Evolutionary conservation across 192 early-diverging fungal genomes (phyloP).

Genomic region (Dissophora globulifera): DNA sequence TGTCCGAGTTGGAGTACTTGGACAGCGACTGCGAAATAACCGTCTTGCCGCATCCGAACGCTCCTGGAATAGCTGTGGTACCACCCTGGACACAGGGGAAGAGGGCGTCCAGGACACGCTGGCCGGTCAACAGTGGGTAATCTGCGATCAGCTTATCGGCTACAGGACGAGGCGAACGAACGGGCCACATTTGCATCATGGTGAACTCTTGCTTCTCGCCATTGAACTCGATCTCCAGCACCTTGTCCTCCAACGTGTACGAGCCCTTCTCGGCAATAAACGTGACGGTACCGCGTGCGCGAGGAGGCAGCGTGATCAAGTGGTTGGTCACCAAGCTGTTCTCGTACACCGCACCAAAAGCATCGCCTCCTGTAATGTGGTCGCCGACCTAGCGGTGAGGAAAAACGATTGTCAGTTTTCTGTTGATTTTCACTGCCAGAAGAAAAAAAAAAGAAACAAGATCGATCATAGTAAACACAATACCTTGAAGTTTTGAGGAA

Average conservation of each 20-base stretch:
- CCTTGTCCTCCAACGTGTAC: slow-evolving; percentile 91
- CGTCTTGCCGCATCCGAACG: slow-evolving; percentile 99
- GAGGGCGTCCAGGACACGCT: slow-evolving; percentile 98
- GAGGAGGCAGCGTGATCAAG: slow-evolving; percentile 95
- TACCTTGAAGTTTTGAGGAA: slow-evolving; percentile 91
- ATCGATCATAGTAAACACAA: not conserved
- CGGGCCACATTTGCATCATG: slow-evolving; percentile 99
- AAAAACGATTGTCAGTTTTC: not conserved
- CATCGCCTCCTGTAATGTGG: slow-evolving; percentile 98
- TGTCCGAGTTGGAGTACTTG: slow-evolving; percentile 99
- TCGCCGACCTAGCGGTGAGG: slow-evolving; percentile 77
- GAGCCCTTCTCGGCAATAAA: slow-evolving; percentile 93
- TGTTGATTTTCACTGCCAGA: not conserved
- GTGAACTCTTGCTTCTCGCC: slow-evolving; percentile 92
- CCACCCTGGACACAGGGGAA: slow-evolving; percentile 99
- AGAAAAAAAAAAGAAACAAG: not conserved
- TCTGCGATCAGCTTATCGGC: slow-evolving; percentile 96
- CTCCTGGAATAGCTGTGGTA: slow-evolving; percentile 99
- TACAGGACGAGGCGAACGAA: slow-evolving; percentile 94
- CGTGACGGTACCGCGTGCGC: slow-evolving; percentile 93
- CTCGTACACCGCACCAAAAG: slow-evolving; percentile 94
- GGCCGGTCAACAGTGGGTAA: slow-evolving; percentile 96
- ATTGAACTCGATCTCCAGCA: slow-evolving; percentile 97
- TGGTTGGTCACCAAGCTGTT: slow-evolving; percentile 94
- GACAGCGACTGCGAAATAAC: slow-evolving; percentile 99